Percentiles rank a stretch among this genome's conserved stretches.
These are phyloP conservation scores for Leccinum variicolor DNA, from an alignment of 768 basidiomycete species.

Conservation along the genomic window DNA sequence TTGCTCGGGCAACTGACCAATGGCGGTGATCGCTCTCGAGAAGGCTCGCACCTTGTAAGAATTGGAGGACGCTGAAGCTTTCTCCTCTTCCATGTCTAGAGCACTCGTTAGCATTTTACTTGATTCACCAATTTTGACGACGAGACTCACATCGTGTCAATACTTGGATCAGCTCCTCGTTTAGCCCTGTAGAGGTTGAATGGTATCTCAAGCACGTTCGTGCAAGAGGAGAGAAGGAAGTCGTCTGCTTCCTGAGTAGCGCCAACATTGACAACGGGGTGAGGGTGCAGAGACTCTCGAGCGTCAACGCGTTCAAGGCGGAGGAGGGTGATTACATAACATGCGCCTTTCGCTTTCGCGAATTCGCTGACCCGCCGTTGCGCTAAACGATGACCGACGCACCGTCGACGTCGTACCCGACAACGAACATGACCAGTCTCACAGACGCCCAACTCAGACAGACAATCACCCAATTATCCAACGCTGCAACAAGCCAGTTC, in stretches of 20 bases:
- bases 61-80: constrained; percentile 35
- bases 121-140: neutral
- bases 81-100: constrained; percentile 43
- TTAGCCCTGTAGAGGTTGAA: constrained; percentile 27
- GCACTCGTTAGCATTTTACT: neutral
- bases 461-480: constrained; percentile 53
- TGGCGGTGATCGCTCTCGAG: constrained; percentile 42
- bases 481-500: constrained; percentile 36
- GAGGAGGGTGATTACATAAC: constrained; percentile 21
- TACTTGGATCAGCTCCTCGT: constrained; percentile 38
- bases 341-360: constrained; percentile 14
- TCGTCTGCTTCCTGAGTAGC: constrained; percentile 6
- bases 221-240: neutral
- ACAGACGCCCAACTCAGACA: constrained; percentile 63
- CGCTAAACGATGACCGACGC: constrained; percentile 27
- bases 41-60: constrained; percentile 51
- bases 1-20: constrained; percentile 39
- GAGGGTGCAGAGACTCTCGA: neutral
- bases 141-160: constrained; percentile 39
- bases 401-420: constrained; percentile 28
- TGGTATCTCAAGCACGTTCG: constrained; percentile 12
- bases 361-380: neutral
- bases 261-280: constrained; percentile 19
- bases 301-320: neutral
- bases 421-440: constrained; percentile 41